Base-by-base conservation (phyloP, 257 asterid species). In the Ophiorrhiza pumila region DNA sequence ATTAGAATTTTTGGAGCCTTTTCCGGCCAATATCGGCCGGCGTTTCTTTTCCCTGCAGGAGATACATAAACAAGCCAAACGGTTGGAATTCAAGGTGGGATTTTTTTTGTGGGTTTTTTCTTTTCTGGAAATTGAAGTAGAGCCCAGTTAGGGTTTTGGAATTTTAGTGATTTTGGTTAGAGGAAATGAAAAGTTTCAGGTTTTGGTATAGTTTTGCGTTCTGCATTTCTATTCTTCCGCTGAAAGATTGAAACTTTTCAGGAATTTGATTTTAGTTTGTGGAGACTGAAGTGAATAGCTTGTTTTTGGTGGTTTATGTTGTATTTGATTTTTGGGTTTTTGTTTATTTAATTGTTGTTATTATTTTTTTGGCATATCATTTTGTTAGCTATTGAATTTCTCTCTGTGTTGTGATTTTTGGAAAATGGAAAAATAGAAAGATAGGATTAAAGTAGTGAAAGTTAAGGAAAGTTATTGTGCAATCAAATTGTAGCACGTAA, bases 61-160 rank as follows among this genome's bases (percentile, higher is more conserved):
- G 62, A 5, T 14, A 17, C 66, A 20, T 12, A 7, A 45, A 39
- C 47, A n/a, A 50, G 34, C 59, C 12, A 4, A 23, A 34, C 66
- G 37, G 42, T 9, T 29, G 75, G 57, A 53, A 46, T 41, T 53
- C 58, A 20, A 69, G 80, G 80, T 76, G 27, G 50, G 69, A 18
- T 17, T 0, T 41, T 53, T 53, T 68, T 29, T 22, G 8, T 18
- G 25, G 11, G 31, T 49, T 47, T 29, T 64, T 47, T 2, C 2
- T 9, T 46, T 8, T 13, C 25, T 31, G 65, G 42, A 56, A 68
- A 58, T 41, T 47, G 20, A 18, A 69, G 17, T 22, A 43, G 56
- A 39, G 35, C 4, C 12, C 22, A 20, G 0, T 22, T 68, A 69
- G 64, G 71, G 70, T 76, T 69, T 60, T 71, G 6, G 20, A 7